phyloP scores from a whole-genome alignment of 2,329 filamentous ascomycete genomes.

The Exophiala bonariae region DNA sequence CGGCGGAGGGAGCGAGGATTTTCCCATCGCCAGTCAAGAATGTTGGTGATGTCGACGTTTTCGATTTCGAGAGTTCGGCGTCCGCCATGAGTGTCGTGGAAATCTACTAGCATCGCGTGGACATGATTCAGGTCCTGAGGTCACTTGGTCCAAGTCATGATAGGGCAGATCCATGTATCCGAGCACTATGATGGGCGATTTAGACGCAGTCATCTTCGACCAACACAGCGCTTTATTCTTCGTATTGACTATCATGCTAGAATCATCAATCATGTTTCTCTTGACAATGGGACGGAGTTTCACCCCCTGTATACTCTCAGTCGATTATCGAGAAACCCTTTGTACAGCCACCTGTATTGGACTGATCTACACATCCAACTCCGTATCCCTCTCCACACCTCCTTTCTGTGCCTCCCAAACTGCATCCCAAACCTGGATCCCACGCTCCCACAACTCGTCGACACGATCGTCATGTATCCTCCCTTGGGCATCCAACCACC shows the following conservation, averaged over 20 bases:
- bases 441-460: slow-evolving; percentile 26
- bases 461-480: slow-evolving; percentile 19
- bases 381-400: slow-evolving; percentile 14
- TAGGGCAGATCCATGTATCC: too few species aligned
- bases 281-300: too few species aligned
- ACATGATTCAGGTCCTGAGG: background rate
- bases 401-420: slow-evolving; percentile 24
- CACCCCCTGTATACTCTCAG: too few species aligned
- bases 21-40: background rate
- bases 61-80: background rate
- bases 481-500: slow-evolving; percentile 23
- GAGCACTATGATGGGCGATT: too few species aligned
- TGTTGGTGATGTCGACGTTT: background rate
- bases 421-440: slow-evolving; percentile 23
- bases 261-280: too few species aligned
- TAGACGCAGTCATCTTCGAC: too few species aligned
- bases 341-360: slow-evolving; percentile 5
- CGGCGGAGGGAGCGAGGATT: background rate
- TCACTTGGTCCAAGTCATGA: background rate
- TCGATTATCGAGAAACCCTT: too few species aligned
- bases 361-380: too few species aligned
- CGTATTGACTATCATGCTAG: too few species aligned
- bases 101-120: too few species aligned
- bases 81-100: background rate
- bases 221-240: too few species aligned